phyloP scores from a whole-genome alignment of 352 stramenopile genomes.

The Globisporangium uncinulatum region DNA sequence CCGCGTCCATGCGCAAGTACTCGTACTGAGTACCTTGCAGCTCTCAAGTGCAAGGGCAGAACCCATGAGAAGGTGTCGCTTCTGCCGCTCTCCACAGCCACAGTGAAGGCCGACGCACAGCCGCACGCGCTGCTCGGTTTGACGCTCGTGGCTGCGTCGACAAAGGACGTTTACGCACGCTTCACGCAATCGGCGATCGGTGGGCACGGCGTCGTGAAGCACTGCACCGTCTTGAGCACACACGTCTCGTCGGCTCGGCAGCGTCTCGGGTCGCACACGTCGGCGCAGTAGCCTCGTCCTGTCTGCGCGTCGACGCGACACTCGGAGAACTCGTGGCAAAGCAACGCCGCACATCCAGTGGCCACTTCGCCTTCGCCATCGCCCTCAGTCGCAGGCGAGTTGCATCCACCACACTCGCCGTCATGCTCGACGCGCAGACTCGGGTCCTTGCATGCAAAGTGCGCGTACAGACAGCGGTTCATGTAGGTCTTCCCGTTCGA shows the following conservation, averaged over 20 bases:
- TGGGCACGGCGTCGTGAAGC: conserved; percentile 50
- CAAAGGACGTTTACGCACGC: not conserved
- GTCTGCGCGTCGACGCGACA: conserved; percentile 34
- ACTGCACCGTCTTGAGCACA: conserved; percentile 35
- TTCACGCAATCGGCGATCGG: conserved; percentile 43
- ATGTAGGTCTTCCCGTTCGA: conserved; percentile 15
- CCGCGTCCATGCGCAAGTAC: too few species aligned
- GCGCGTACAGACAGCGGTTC: conserved; percentile 9
- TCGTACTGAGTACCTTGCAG: not conserved
- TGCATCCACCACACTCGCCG: not conserved
- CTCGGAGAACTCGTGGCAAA: conserved; percentile 35
- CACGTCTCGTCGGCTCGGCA: conserved; percentile 39
- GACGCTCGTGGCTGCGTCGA: conserved; percentile 47
- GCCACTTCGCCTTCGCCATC: not conserved
- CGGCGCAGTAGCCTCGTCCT: conserved; percentile 38
- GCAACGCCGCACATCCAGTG: conserved; percentile 28
- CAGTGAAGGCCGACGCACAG: not conserved
- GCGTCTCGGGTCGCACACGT: conserved; percentile 36
- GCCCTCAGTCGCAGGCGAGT: not conserved
- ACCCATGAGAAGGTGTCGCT: too few species aligned
- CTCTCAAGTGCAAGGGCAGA: not conserved
- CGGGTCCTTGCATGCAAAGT: conserved; percentile 6
- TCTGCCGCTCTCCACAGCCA: too few species aligned
- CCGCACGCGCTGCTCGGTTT: conserved; percentile 59
- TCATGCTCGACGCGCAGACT: conserved; percentile 1